These are phyloP conservation scores for Noccaea caerulescens DNA, from an alignment of 345 rosid genomes.

Conservation along the genomic window DNA sequence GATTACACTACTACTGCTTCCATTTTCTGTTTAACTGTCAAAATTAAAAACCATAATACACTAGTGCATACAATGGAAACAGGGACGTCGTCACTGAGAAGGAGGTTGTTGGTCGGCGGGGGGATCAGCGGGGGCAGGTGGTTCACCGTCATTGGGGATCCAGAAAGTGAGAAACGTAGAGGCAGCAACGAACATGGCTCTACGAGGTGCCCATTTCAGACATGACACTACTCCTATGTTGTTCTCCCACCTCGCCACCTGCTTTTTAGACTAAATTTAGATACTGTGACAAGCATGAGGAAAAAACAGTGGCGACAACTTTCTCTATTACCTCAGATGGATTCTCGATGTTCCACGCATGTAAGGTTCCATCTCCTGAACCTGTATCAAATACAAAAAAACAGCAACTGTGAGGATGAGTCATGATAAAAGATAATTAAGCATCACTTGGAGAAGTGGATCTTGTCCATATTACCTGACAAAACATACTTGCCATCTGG, in stretches of 20 bases:
- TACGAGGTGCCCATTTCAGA: slow-evolving; percentile 96
- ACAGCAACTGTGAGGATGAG: slow-evolving; percentile 21
- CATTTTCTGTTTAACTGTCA: neutral
- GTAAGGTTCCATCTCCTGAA: slow-evolving; percentile 92
- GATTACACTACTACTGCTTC: neutral
- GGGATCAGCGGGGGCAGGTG: slow-evolving; percentile 35
- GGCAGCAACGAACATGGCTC: slow-evolving; percentile 90
- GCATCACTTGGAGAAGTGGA: slow-evolving; percentile 11
- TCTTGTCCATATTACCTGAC: slow-evolving; percentile 62
- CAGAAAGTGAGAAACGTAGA: slow-evolving; percentile 85
- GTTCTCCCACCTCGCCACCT: slow-evolving; percentile 85
- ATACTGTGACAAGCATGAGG: slow-evolving; percentile 5
- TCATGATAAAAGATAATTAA: neutral
- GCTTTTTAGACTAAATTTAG: slow-evolving; percentile 20
- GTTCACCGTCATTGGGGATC: slow-evolving; percentile 68
- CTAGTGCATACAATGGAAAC: slow-evolving; percentile 13
- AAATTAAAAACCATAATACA: slow-evolving; percentile 7
- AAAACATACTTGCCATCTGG: slow-evolving; percentile 96
- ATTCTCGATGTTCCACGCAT: slow-evolving; percentile 83
- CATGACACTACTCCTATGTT: slow-evolving; percentile 79
- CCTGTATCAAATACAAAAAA: slow-evolving; percentile 49
- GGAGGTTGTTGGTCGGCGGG: slow-evolving; percentile 31
- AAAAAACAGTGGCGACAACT: neutral
- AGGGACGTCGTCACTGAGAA: slow-evolving; percentile 20
- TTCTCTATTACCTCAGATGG: slow-evolving; percentile 64